Conservation (phyloP, 1,284 basidiomycete species). For the Anthracocystis setariae region DNA sequence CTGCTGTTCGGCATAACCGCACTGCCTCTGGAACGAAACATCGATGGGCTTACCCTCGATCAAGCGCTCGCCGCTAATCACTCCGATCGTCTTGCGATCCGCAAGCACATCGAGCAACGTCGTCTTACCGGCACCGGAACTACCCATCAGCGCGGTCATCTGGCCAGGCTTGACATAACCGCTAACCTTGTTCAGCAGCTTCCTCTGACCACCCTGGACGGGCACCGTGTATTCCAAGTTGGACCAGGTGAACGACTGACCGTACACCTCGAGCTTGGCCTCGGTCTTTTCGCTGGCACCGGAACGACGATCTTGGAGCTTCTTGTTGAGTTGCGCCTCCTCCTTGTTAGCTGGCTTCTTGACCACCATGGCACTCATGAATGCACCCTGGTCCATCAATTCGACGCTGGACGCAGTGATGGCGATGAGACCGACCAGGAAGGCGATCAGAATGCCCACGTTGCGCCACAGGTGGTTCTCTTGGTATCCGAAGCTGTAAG, state of each 20-base stretch:
- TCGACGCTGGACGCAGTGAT: constrained; percentile 53
- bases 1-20: constrained; percentile 79
- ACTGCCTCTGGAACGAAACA: constrained; percentile 77
- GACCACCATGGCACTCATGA: constrained; percentile 63
- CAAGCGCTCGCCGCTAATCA: constrained; percentile 81
- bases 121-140: constrained; percentile 76
- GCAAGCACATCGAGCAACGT: constrained; percentile 82
- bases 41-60: constrained; percentile 81
- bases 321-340: constrained; percentile 47
- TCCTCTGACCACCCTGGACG: constrained; percentile 72
- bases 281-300: constrained; percentile 47
- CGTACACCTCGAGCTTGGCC: constrained; percentile 54
- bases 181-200: constrained; percentile 80
- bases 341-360: constrained; percentile 49
- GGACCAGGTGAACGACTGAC: constrained; percentile 69
- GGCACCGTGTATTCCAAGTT: constrained; percentile 70
- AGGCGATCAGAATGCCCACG: constrained; percentile 69
- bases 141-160: constrained; percentile 78
- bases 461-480: constrained; percentile 71
- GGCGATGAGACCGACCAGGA: constrained; percentile 57
- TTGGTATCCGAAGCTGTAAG: constrained; percentile 75
- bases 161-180: constrained; percentile 83
- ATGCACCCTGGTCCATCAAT: constrained; percentile 51
- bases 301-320: constrained; percentile 30
- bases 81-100: constrained; percentile 79